Base-by-base conservation (phyloP, 106 monocot genomes). In the Acorus calamus region DNA sequence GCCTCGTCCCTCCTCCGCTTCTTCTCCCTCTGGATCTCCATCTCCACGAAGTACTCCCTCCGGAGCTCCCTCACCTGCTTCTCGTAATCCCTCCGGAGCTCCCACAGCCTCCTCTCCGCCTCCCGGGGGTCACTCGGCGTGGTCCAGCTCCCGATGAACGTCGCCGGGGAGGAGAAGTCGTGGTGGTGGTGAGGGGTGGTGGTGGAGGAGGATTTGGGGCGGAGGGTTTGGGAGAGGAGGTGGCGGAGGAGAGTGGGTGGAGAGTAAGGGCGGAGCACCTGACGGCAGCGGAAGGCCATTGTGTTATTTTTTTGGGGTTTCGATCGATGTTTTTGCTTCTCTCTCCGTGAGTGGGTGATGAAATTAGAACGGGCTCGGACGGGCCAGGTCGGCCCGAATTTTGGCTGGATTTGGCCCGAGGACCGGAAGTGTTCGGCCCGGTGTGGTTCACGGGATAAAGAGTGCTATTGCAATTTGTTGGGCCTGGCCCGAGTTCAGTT, bases 91-190 rank as follows among this genome's bases (percentile, higher is more conserved):
- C 74, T 63, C 46, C 86, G 76, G 11, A 92, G 77, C n/a, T 68
- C 54, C 42, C 79, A 75, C 7, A 98, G 83, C 63, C 77, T 65
- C 53, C 76, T 76, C 69, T 65, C 61, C 44, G 92, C 98, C 63
- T 79, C 88, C 69, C 72, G 47, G 0, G 98, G 98, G 55, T 81
- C 73, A 8, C 43, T 46, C 3, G 69, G 48, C 10, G 84, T 74
- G 45, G 73, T 70, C 98, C 98, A 98, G 76, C 81, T 88, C 6
- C 85, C 92, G 5, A 98, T 72, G 65, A 70, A 86, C 3, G 53
- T 72, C 58, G 74, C 77, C 0, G 83, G 80, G 12, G 56, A 62
- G 5, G 76, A 63, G 72, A 83, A 79, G 13, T 98, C 88, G 70
- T 88, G 89, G 9, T 77, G 78, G 46, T 74, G 71, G 41, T 58